A percentile compares a stretch with the other conserved stretches of the same genome.
Evolutionary conservation across 2,329 filamentous ascomycete genomes (phyloP).

Genomic region (Fusarium musae): DNA sequence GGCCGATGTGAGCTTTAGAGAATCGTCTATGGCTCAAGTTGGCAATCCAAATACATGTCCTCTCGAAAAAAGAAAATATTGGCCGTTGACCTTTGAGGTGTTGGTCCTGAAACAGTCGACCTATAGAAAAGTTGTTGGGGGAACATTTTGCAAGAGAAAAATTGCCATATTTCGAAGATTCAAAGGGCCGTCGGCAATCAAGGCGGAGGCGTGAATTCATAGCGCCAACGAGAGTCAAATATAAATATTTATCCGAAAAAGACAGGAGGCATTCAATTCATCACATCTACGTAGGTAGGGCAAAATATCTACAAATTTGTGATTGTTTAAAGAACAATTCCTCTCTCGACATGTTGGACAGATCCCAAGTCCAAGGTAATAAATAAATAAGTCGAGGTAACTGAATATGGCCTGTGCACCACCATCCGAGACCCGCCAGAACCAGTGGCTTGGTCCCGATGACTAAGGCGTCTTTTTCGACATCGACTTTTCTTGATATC

Average conservation of each 20-base stretch:
- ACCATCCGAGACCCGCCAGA: constrained; percentile 11
- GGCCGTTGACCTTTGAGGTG: not conserved
- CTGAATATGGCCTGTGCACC: constrained; percentile 18
- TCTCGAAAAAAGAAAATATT: not conserved
- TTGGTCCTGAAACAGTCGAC: not conserved
- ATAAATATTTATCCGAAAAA: not conserved
- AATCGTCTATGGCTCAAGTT: not conserved
- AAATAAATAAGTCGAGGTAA: too few relatives aligned
- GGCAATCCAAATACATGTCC: not conserved
- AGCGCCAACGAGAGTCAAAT: not conserved
- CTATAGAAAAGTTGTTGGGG: not conserved
- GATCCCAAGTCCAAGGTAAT: not conserved
- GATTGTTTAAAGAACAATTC: not conserved
- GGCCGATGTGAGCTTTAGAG: not conserved
- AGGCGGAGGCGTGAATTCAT: not conserved
- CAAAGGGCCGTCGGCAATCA: not conserved
- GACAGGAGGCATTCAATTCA: not conserved
- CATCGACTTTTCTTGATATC: constrained; percentile 34
- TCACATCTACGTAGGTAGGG: not conserved
- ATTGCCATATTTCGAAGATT: not conserved
- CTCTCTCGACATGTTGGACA: not conserved
- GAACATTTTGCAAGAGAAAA: constrained; percentile 1
- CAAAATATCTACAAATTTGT: not conserved
- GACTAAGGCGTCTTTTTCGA: constrained; percentile 33
- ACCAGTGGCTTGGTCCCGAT: constrained; percentile 21